phyloP scores from a whole-genome alignment of 2,329 filamentous ascomycete genomes.

The Aspergillus fructus region DNA sequence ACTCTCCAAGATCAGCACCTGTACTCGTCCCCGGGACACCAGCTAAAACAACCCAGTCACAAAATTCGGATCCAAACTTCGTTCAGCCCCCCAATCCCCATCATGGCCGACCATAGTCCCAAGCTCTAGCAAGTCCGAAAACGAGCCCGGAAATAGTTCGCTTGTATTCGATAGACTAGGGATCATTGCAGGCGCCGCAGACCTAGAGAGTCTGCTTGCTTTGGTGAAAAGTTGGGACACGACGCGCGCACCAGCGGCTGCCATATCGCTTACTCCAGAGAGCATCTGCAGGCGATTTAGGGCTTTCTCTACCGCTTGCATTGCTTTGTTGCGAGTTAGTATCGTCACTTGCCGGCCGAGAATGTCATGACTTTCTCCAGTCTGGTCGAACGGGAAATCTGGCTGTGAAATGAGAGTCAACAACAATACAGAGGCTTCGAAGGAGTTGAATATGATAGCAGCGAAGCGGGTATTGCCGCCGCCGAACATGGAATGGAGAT shows the following conservation, averaged over 20 bases:
- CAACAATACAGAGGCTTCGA: not conserved
- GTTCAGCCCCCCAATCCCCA: not conserved
- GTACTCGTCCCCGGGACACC: not conserved
- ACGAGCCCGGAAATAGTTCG: not conserved
- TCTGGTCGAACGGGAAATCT: not conserved
- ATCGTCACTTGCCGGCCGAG: not conserved
- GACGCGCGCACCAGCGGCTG: conserved; percentile 5
- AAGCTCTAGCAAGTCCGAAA: not conserved
- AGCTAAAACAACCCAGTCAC: not conserved
- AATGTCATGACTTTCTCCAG: not conserved
- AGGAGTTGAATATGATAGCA: conserved; percentile 1
- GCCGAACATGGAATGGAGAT: conserved; percentile 4
- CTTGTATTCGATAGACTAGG: not conserved
- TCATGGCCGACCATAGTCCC: not conserved
- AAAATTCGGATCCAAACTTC: not conserved
- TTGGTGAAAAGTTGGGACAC: conserved; percentile 6
- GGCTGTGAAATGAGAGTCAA: not conserved
- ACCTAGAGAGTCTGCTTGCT: not conserved
- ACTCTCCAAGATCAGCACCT: not conserved
- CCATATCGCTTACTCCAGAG: conserved; percentile 7
- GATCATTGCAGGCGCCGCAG: not conserved
- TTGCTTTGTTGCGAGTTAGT: not conserved
- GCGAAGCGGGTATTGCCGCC: conserved; percentile 1
- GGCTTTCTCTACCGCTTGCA: conserved; percentile 7
- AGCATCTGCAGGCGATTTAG: conserved; percentile 9